phyloP scores from a whole-genome alignment of 2,329 filamentous ascomycete genomes.

The Dactylellina parvicollis region DNA sequence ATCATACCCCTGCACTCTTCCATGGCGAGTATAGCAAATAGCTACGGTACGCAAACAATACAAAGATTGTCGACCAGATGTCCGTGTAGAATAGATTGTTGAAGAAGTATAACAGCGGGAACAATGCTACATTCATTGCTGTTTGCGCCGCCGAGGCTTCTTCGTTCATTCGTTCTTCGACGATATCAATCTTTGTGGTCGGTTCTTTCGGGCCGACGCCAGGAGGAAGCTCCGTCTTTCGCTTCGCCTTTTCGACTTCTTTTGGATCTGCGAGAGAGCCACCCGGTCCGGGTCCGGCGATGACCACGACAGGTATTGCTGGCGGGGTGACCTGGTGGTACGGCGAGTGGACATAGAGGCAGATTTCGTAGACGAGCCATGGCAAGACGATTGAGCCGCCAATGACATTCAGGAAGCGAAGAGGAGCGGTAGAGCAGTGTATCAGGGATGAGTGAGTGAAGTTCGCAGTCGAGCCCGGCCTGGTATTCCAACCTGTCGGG shows the following conservation, averaged over 20 bases:
- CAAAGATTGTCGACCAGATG: slow-evolving; percentile 79
- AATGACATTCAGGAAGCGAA: slow-evolving; percentile 57
- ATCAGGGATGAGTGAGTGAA: slow-evolving; percentile 52
- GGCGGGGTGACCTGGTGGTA: slow-evolving; percentile 53
- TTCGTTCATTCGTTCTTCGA: slow-evolving; percentile 41
- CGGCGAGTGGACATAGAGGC: slow-evolving; percentile 53
- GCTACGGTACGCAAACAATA: slow-evolving; percentile 74
- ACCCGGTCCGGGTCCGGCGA: slow-evolving; percentile 45
- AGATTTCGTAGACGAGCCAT: slow-evolving; percentile 55
- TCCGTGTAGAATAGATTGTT: slow-evolving; percentile 96
- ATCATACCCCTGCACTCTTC: slow-evolving; percentile 52
- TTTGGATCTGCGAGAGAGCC: slow-evolving; percentile 47
- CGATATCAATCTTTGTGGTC: slow-evolving; percentile 30
- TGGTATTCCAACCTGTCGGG: slow-evolving; percentile 34
- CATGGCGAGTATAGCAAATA: slow-evolving; percentile 61
- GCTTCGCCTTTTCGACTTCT: slow-evolving; percentile 45
- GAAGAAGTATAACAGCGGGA: slow-evolving; percentile 95
- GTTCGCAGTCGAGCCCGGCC: slow-evolving; percentile 16
- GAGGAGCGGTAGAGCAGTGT: slow-evolving; percentile 54
- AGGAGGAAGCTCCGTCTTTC: slow-evolving; percentile 45
- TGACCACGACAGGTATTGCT: slow-evolving; percentile 42
- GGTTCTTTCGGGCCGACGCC: slow-evolving; percentile 38
- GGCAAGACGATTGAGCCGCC: slow-evolving; percentile 56
- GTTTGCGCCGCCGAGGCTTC: slow-evolving; percentile 66
- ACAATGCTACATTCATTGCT: slow-evolving; percentile 81